These are phyloP conservation scores for Schizosaccharomyces octosporus DNA, from an alignment of 805 yeast species.

Conservation along the genomic window DNA sequence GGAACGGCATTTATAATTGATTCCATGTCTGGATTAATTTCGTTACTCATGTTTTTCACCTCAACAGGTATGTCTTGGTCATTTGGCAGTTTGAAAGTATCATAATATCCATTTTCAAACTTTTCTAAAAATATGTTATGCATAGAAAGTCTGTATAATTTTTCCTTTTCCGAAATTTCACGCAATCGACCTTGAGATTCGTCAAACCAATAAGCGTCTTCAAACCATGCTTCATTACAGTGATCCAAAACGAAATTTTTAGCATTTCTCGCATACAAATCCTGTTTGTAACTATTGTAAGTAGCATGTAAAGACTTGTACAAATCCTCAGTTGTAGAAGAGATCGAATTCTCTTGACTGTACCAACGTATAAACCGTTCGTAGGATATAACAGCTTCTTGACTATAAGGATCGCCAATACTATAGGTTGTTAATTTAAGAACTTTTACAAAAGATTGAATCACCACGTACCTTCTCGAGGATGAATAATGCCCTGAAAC, in stretches of 20 bases:
- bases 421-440: background rate
- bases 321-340: background rate
- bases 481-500: background rate
- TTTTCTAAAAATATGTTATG: conserved; percentile 4
- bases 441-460: too few relatives aligned
- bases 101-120: conserved; percentile 6
- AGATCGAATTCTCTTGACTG: background rate
- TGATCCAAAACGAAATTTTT: conserved; percentile 7
- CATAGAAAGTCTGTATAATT: background rate
- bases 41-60: background rate
- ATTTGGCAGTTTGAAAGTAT: conserved; percentile 4
- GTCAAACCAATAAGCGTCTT: conserved; percentile 6
- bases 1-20: background rate
- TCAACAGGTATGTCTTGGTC: background rate
- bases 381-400: background rate
- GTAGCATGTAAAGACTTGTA: conserved; percentile 1
- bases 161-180: background rate
- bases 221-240: conserved; percentile 8
- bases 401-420: background rate
- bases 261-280: conserved; percentile 8
- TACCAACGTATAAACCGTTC: background rate
- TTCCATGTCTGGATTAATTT: background rate
- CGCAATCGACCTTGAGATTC: background rate
- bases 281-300: conserved; percentile 6
- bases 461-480: background rate